Evolutionary conservation across 805 yeast genomes (phyloP), one percentile per base, ranked within the genome.

Genomic region (Candida verbasci): DNA sequence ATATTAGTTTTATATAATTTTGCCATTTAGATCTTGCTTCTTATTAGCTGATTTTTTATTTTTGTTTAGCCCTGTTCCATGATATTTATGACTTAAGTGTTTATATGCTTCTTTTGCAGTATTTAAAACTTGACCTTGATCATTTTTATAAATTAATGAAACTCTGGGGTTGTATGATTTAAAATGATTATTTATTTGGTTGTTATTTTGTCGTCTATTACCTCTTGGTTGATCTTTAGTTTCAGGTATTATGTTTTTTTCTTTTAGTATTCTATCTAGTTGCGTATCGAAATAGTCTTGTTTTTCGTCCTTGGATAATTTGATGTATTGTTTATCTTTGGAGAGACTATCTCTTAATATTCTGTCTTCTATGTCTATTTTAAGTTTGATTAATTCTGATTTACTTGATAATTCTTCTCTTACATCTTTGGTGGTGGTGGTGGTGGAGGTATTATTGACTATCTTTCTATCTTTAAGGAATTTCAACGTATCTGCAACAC

Each of bases 1-100:
- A n/a, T n/a, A n/a, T n/a, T n/a, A n/a, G n/a, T n/a, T n/a, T n/a
- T n/a, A n/a, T n/a, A n/a, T n/a, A n/a, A n/a, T n/a, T n/a, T n/a
- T n/a, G n/a, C n/a, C n/a, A n/a, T n/a, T n/a, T n/a, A n/a, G n/a
- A n/a, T n/a, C n/a, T n/a, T 8, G 21, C 21, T 8, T 18, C 8
- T 18, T 18, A 8, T 18, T 18, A 8, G 21, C 8, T 18, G 21
- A 8, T 18, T 18, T 18, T n/a, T 24, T 18, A 9, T 22, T 27
- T 17, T 35, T 40, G 17, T 22, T 40, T 6, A 41, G 29, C 10
- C 41, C 43, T 9, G 51, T 63, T 3, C 93, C 94, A 53, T 86
- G 95, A 55, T 85, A 86, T 44, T 78, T 76, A 43, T 82, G 89
- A 3, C 93, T 82, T 31, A 86, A 59, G 42, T 75, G 74, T 59